Conservation (phyloP, 2,329 filamentous ascomycete species). For the Stemphylium beticola region DNA sequence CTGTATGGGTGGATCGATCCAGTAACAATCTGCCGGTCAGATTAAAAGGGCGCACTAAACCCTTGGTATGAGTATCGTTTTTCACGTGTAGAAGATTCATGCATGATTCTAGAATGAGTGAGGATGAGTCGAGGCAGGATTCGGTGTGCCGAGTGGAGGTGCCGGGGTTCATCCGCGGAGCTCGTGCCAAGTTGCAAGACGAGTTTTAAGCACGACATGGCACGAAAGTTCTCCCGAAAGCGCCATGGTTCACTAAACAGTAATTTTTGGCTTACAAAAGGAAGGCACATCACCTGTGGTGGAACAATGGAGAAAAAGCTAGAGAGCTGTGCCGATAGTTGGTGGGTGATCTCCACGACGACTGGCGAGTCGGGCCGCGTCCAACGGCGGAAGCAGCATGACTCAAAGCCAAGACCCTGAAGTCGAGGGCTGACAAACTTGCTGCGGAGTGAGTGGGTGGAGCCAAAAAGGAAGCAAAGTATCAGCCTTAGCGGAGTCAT, state of each 20-base stretch:
- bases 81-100: not conserved
- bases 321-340: not conserved
- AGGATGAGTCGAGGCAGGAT: conserved; percentile 8
- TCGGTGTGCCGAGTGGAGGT: not conserved
- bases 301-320: too few species aligned
- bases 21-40: too few species aligned
- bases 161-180: not conserved
- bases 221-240: too few species aligned
- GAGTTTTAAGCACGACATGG: too few species aligned
- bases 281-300: too few species aligned
- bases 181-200: too few species aligned
- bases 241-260: too few species aligned
- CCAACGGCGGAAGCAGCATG: not conserved
- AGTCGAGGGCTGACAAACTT: not conserved
- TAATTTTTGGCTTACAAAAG: too few species aligned
- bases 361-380: not conserved
- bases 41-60: not conserved
- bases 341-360: not conserved
- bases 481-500: conserved; percentile 1
- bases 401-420: conserved; percentile 1
- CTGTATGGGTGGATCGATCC: too few species aligned
- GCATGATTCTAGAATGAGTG: conserved; percentile 6
- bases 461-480: not conserved
- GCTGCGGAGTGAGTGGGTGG: not conserved
- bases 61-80: not conserved